A percentile compares a stretch with the other conserved stretches of the same genome.
Conservation (phyloP, 2,329 filamentous ascomycete genomes). For the Tolypocladium sp. region DNA sequence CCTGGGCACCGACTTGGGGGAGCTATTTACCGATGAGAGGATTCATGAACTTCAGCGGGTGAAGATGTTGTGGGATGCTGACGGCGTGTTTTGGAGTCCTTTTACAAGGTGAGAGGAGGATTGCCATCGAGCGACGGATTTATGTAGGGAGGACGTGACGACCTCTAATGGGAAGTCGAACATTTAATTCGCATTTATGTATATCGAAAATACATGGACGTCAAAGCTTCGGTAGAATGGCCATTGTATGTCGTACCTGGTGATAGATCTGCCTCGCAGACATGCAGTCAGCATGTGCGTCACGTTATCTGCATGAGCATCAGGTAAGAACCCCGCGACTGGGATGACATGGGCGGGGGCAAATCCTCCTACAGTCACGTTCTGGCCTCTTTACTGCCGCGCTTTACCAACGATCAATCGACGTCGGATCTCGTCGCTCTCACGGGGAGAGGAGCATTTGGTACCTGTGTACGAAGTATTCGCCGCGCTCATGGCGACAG, state of each 20-base stretch:
- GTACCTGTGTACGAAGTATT: background rate
- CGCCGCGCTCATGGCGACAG: background rate
- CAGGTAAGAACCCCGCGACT: background rate
- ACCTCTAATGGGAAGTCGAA: background rate
- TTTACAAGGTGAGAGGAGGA: slow-evolving; percentile 1
- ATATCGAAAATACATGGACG: background rate
- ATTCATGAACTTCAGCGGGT: slow-evolving; percentile 9
- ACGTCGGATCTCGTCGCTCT: background rate
- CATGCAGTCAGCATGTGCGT: background rate
- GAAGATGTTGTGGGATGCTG: slow-evolving; percentile 14
- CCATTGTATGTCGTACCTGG: too few species aligned
- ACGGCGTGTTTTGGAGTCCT: slow-evolving; percentile 17
- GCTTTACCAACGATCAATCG: background rate
- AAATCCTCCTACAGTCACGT: background rate
- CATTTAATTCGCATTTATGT: background rate
- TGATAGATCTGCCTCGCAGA: too few species aligned
- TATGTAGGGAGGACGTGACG: too few species aligned
- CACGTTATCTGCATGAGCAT: background rate
- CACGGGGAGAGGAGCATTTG: background rate
- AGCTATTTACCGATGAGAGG: slow-evolving; percentile 10
- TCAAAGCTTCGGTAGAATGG: too few species aligned
- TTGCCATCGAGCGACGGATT: too few species aligned
- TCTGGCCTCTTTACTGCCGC: background rate
- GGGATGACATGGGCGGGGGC: background rate
- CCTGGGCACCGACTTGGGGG: slow-evolving; percentile 7